Base-by-base conservation (phyloP, 371 early-diverging fungal species). In the Mucor racemosus region DNA sequence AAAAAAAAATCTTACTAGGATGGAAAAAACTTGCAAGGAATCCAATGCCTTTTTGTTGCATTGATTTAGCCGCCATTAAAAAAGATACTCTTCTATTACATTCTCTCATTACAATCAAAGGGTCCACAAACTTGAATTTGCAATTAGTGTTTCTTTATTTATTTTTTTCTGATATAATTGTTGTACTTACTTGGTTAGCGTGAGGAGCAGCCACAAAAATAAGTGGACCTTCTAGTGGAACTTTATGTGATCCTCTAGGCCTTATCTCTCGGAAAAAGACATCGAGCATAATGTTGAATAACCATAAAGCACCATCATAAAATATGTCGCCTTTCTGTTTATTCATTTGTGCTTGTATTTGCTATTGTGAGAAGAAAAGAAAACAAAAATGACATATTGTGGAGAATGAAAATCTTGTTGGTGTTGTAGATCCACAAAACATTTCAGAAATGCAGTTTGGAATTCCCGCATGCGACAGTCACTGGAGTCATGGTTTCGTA, bases 181-280 rank as follows among this genome's bases (percentile, higher is more conserved):
- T 39, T 35, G 1, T 17, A 40, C 61, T 67, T 86, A 88, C 91
- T 82, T 97, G 99, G 81, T 96, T 97, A 33, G 94, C 94, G 85
- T 97, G 99, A 36, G 99, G 99, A 1, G 96, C 99, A 15, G 90
- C 94, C 11, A 95, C 95, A 80, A 98, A 98, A 57, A 98, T 93
- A 21, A 96, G 89, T 10, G 97, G 96, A 0, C 96, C 96, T 26
- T 87, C 84, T 57, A 70, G 68, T 5, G 99, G 99, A 40, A 98
- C 88, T 68, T 86, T 87, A 77, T 97, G 94, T 15, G 91, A 81
- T 60, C 96, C 96, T 56, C 99, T 88, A 15, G 89, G 86, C 56
- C 89, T 88, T 59, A 98, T 90, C 75, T 97, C 97, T 38, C 95
- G 84, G 73, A 96, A 95, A 72, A 96, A 96, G 68, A 95, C 79